Conservation (phyloP, 495 filamentous ascomycete species). For the Penicillium silybi region DNA sequence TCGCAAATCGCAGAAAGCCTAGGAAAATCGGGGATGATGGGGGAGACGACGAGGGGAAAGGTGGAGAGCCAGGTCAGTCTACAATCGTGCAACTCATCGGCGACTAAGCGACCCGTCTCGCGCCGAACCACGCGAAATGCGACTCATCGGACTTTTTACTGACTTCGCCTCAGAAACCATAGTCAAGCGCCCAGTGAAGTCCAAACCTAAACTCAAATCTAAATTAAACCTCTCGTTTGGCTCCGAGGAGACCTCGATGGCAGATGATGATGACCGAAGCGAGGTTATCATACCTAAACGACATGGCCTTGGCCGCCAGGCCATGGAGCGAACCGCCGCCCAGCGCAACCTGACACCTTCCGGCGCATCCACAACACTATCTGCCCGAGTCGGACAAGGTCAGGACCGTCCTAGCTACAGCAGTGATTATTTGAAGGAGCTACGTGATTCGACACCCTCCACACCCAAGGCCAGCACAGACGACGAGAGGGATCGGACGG, state of each 20-base stretch:
- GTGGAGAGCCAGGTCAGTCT: constrained; percentile 25
- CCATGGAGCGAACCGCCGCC: constrained; percentile 66
- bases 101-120: too few species aligned
- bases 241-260: constrained; percentile 53
- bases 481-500: constrained; percentile 52
- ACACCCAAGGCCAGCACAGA: constrained; percentile 59
- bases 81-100: too few species aligned
- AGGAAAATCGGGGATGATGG: constrained; percentile 69
- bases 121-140: background rate
- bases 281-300: constrained; percentile 67
- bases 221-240: constrained; percentile 74
- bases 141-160: background rate
- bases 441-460: constrained; percentile 76
- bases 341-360: constrained; percentile 47
- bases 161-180: constrained; percentile 24
- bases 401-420: constrained; percentile 81
- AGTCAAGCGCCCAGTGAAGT: constrained; percentile 36
- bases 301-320: constrained; percentile 61
- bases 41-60: constrained; percentile 54
- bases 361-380: constrained; percentile 40
- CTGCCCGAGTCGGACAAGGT: constrained; percentile 54
- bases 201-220: constrained; percentile 61
- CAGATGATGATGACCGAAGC: constrained; percentile 50
- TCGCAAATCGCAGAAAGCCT: constrained; percentile 65
- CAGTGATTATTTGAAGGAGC: constrained; percentile 78